Conservation (phyloP, 257 asterid species). For the Salvia rosmarinus region DNA sequence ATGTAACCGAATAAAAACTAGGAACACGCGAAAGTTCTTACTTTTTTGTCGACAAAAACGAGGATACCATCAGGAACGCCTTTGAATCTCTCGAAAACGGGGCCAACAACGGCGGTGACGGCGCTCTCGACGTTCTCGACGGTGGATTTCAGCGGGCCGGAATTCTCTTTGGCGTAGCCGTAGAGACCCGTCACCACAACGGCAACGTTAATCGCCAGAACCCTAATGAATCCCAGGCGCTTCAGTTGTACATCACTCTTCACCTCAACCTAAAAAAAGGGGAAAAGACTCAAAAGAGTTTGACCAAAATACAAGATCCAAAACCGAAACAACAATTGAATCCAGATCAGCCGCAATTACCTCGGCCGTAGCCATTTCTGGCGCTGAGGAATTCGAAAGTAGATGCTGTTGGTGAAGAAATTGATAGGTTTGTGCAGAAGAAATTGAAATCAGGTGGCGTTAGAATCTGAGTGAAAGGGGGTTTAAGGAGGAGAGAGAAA, state of each 20-base stretch:
- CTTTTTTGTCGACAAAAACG: conserved; percentile 67
- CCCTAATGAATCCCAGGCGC: conserved; percentile 62
- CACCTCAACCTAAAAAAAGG: conserved; percentile 48
- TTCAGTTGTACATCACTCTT: conserved; percentile 51
- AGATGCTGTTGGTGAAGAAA: not conserved
- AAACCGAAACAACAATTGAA: not conserved
- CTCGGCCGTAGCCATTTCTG: conserved; percentile 44
- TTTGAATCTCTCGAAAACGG: conserved; percentile 58
- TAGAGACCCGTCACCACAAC: conserved; percentile 56
- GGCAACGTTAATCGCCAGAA: conserved; percentile 53
- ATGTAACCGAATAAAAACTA: too few relatives aligned
- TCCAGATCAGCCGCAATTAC: conserved; percentile 26
- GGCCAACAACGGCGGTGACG: conserved; percentile 54
- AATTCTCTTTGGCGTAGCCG: conserved; percentile 62
- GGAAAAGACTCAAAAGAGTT: not conserved
- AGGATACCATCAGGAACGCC: conserved; percentile 63
- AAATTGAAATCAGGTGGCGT: not conserved
- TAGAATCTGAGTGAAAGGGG: not conserved
- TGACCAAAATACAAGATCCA: not conserved
- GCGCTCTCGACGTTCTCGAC: conserved; percentile 61
- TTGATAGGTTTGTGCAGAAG: not conserved
- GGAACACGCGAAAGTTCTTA: not conserved
- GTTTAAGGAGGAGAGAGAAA: not conserved
- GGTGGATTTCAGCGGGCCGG: conserved; percentile 69
- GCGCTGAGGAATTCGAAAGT: not conserved